Evolutionary conservation across 2,329 filamentous ascomycete species (phyloP).

Genomic region (Clathrospora elynae): DNA sequence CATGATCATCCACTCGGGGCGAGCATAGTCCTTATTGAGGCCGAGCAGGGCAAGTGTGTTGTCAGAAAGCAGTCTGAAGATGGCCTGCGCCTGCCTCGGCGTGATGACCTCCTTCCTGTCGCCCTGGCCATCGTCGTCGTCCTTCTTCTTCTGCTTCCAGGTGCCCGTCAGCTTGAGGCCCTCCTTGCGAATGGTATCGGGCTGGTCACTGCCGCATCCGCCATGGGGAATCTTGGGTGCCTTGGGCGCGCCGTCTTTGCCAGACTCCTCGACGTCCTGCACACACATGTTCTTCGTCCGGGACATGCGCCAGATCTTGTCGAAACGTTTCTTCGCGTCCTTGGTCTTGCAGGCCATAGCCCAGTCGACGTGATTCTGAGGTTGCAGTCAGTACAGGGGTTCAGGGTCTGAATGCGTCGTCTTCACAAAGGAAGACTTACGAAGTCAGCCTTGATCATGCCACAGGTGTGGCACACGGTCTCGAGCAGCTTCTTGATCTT

Average conservation of each 20-base stretch:
- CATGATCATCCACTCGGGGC: conserved; percentile 97
- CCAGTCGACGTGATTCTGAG: conserved; percentile 76
- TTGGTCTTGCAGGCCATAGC: conserved; percentile 78
- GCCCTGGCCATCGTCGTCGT: conserved; percentile 68
- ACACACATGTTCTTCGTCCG: conserved; percentile 87
- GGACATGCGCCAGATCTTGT: conserved; percentile 87
- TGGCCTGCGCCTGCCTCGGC: conserved; percentile 80
- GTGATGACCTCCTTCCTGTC: conserved; percentile 81
- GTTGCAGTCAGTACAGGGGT: conserved; percentile 62
- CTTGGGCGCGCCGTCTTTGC: conserved; percentile 57
- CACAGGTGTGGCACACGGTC: conserved; percentile 98
- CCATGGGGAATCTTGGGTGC: conserved; percentile 66
- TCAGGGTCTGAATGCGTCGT: conserved; percentile 55
- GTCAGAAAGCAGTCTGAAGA: conserved; percentile 83
- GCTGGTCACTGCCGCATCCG: conserved; percentile 90
- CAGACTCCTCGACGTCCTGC: conserved; percentile 68
- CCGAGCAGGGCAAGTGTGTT: conserved; percentile 85
- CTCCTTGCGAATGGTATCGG: conserved; percentile 78
- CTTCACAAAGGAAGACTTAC: conserved; percentile 76
- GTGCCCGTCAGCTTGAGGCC: conserved; percentile 80
- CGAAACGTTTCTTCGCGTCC: conserved; percentile 93
- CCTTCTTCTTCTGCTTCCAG: conserved; percentile 74
- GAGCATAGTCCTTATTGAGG: conserved; percentile 90
- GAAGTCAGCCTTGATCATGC: conserved; percentile 95
- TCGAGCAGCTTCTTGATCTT: conserved; percentile 99